These are phyloP conservation scores for Physcomitrellopsis africana DNA, from an alignment of 225 moss, liverwort and hornwort genomes.

Conservation along the genomic window DNA sequence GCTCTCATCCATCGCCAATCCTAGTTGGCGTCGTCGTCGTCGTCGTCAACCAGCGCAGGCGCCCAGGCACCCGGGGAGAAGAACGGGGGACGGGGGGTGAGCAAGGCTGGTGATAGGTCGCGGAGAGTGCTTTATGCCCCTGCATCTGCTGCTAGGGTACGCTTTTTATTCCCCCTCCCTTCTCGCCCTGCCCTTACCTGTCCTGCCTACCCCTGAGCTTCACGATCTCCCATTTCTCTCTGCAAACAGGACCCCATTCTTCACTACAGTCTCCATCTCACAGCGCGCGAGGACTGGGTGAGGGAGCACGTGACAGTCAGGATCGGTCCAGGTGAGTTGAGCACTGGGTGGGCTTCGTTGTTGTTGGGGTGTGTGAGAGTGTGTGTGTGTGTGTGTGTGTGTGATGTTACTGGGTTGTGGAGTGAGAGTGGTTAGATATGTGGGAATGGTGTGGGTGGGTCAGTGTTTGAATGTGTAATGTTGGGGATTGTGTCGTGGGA, in stretches of 20 bases:
- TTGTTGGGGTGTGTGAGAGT: not conserved
- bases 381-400: not conserved
- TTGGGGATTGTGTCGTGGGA: conserved; percentile 21
- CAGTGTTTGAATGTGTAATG: not conserved
- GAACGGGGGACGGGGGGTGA: no score
- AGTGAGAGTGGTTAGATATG: not conserved
- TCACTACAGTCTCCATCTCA: not conserved
- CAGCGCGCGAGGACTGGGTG: not conserved
- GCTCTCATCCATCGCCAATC: not conserved
- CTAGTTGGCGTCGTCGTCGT: not conserved
- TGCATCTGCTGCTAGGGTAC: conserved; percentile 33
- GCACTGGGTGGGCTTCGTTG: not conserved
- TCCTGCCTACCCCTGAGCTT: not conserved
- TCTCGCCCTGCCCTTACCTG: not conserved
- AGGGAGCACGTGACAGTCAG: not conserved
- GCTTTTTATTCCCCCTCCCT: not conserved
- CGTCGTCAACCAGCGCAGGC: no score
- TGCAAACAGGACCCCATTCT: not conserved
- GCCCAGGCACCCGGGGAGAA: no score
- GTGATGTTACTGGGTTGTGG: not conserved
- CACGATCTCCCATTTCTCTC: conserved; percentile 21
- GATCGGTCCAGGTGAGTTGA: conserved; percentile 38
- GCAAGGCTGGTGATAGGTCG: conserved; percentile 1
- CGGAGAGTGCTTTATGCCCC: conserved; percentile 20
- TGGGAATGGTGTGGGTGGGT: not conserved